Conservation (phyloP, 768 basidiomycete genomes). For the Suillus plorans region DNA sequence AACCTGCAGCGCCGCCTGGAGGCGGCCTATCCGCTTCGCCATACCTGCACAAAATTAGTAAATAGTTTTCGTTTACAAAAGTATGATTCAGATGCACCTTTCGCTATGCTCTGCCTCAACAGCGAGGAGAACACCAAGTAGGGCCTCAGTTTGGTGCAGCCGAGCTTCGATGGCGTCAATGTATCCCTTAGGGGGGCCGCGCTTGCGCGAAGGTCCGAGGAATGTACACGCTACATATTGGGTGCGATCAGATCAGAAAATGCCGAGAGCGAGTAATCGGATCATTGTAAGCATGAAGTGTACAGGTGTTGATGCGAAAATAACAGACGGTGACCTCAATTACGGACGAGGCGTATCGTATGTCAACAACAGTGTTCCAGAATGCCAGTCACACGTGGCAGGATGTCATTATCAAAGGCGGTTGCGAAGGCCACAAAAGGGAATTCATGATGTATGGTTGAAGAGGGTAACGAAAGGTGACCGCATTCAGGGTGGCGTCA, state of each 20-base stretch:
- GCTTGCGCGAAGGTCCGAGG: constrained; percentile 75
- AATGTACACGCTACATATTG: constrained; percentile 64
- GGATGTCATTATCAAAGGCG: background rate
- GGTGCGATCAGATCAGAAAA: background rate
- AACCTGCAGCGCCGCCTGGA: background rate
- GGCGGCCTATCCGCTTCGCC: constrained; percentile 12
- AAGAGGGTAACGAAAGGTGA: background rate
- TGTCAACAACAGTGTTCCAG: background rate
- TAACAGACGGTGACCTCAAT: background rate
- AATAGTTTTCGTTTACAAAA: background rate
- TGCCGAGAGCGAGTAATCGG: background rate
- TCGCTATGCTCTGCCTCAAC: constrained; percentile 29
- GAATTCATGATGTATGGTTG: background rate
- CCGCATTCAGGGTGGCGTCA: background rate
- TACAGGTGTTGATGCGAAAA: background rate
- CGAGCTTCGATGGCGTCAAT: constrained; percentile 93
- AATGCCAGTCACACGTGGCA: background rate
- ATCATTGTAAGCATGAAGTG: background rate
- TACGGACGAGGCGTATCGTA: background rate
- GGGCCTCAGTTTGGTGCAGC: constrained; percentile 86
- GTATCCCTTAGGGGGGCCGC: constrained; percentile 91
- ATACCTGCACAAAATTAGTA: background rate
- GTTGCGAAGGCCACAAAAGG: constrained; percentile 6
- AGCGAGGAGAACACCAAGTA: constrained; percentile 78
- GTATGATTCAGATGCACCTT: constrained; percentile 33